Base-by-base conservation (phyloP, 164 flowering plant genomes). In the Chimonanthus praecox region DNA sequence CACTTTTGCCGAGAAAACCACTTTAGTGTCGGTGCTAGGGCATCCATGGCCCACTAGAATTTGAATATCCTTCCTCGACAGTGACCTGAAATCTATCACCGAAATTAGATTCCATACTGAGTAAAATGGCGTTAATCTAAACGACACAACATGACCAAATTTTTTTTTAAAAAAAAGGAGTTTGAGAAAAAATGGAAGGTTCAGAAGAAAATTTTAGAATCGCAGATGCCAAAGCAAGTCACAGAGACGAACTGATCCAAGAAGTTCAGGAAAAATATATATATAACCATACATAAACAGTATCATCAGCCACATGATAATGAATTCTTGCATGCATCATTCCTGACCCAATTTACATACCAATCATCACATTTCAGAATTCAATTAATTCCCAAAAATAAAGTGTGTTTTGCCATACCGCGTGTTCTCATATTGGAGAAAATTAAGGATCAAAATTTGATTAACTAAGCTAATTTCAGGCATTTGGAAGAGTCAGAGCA, bases 41-140 rank as follows among this genome's bases (percentile, higher is more conserved):
- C 99, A 96, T 82, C 99, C 99, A 84, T 86, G 85, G 70, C 99
- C 99, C 51, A 94, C 97, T 71, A 96, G 79, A 80, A 85, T 75
- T 82, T 96, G 99, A 76, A 96, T 88, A 81, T 96, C 99, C 80
- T 87, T 83, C 84, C 97, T 88, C 45, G 98, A 92, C 82, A 96
- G 76, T 68, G 97, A 89, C 92, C 99, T 96, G 89, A 79, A 83
- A 85, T 68, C 54, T 71, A 78, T 61, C 18, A 60, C 65, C 58
- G 49, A 13, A 18, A 54, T 44, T 3, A 66, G 69, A 44, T 44
- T 18, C 47, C 9, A 20, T n/a, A 66, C 43, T 7, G 3, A 66
- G 69, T 8, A 66, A 66, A 66, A 66, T 66, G n/a, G 7, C 11
- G 15, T 46, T 66, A 66, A 44, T 13, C 15, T 11, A 54, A n/a